These are phyloP conservation scores for Penicillium olsonii DNA, from an alignment of 2,329 filamentous ascomycete genomes.

Conservation along the genomic window DNA sequence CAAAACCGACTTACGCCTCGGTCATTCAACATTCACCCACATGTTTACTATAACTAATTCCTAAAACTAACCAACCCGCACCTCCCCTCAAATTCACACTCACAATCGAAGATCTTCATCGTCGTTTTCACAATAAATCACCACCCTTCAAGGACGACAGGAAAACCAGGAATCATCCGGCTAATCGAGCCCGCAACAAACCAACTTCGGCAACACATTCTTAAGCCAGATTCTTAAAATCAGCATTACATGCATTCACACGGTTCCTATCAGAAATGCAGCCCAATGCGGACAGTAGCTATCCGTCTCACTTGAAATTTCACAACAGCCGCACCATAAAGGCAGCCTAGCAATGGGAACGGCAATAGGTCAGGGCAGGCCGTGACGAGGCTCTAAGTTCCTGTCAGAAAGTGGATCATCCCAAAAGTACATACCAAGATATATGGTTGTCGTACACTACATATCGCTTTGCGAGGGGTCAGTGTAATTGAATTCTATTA, in stretches of 20 bases:
- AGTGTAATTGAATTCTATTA: too few relatives aligned
- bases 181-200: slow-evolving; percentile 4
- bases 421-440: too few relatives aligned
- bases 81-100: too few relatives aligned
- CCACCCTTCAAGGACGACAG: slow-evolving; percentile 1
- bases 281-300: slow-evolving; percentile 10
- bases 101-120: not conserved
- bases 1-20: too few relatives aligned
- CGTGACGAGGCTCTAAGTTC: slow-evolving; percentile 1
- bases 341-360: not conserved
- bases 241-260: slow-evolving; percentile 15
- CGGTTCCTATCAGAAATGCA: slow-evolving; percentile 17
- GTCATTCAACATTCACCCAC: too few relatives aligned
- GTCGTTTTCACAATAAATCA: not conserved
- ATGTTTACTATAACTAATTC: too few relatives aligned
- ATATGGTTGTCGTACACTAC: too few relatives aligned
- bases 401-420: slow-evolving; percentile 3
- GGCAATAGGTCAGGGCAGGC: not conserved
- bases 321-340: not conserved
- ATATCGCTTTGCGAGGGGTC: too few relatives aligned
- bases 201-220: slow-evolving; percentile 11
- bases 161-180: slow-evolving; percentile 1
- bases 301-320: slow-evolving; percentile 10
- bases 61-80: too few relatives aligned
- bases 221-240: slow-evolving; percentile 12